Evolutionary conservation across 441 rosid genomes (phyloP).

Genomic region (Biscutella laevigata): DNA sequence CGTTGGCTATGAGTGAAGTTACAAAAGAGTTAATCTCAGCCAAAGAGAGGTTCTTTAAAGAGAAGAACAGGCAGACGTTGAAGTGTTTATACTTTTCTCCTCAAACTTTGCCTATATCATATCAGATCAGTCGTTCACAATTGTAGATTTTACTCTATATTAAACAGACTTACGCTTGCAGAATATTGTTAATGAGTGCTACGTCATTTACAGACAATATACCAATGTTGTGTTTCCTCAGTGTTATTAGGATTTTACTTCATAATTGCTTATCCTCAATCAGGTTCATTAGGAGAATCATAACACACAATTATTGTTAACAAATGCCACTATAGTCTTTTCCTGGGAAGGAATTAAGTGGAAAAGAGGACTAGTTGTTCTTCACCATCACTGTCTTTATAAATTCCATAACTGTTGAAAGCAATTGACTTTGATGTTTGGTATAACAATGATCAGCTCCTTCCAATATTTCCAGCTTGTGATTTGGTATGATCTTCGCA

Average conservation of each 20-base stretch:
- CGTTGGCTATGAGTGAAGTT: background rate
- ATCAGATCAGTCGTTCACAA: background rate
- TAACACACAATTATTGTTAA: too few relatives aligned
- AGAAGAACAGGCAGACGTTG: background rate
- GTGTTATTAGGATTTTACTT: too few relatives aligned
- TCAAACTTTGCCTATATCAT: background rate
- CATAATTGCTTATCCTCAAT: background rate
- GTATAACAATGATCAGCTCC: constrained; percentile 46
- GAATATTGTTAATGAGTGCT: background rate
- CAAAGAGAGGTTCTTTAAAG: background rate
- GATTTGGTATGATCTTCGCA: constrained; percentile 48
- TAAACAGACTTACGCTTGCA: background rate
- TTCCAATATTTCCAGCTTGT: constrained; percentile 34
- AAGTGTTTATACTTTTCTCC: background rate
- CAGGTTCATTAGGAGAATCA: too few relatives aligned
- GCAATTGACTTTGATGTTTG: constrained; percentile 35
- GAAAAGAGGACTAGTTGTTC: background rate
- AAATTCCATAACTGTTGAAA: constrained; percentile 34
- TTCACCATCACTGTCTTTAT: constrained; percentile 19
- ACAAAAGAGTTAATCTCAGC: constrained; percentile 1
- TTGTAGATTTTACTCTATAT: background rate
- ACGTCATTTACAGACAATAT: background rate
- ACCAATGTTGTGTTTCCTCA: background rate
- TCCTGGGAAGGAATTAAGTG: too few relatives aligned
- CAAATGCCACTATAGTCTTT: too few relatives aligned